Base-by-base conservation (phyloP, 768 basidiomycete genomes). In the Lactarius evosmus region DNA sequence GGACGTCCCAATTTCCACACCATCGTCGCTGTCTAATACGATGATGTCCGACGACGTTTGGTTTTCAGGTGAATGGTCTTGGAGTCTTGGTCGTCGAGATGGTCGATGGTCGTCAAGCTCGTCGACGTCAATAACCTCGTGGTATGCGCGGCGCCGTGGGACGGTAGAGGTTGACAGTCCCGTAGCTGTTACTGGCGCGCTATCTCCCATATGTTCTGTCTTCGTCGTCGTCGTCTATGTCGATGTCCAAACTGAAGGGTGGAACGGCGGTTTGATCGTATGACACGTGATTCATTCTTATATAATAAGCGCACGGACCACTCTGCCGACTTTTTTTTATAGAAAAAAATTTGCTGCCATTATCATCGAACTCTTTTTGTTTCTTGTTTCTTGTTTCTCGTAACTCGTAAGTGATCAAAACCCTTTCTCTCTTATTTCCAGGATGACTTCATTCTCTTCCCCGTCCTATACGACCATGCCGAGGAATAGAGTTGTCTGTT, bases 401-500 rank as follows among this genome's bases (percentile, higher is more conserved):
- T 58, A 34, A 36, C 19, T 46, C 1, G n/a, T 29, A 16, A 3
- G 19, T 33, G 11, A 29, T 40, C 14, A n/a, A n/a, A n/a, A n/a
- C n/a, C 3, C 22, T 22, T 58, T 30, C 33, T 30, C 32, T 30
- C 19, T 59, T 49, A 6, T 55, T 30, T 53, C 41, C 55, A 6
- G 56, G 86, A 89, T 89, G 88, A 87, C 83, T 80, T 80, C 80
- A 83, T 90, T 90, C 89, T 90, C 88, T 91, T 90, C 88, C 88
- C 88, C 88, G 88, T 87, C 88, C 77, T 90, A 90, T 72, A 87
- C 88, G 89, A 90, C 89, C 83, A 86, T 91, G 89, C 79, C 85
- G 88, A 89, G 88, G 74, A 79, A 83, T 75, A 89, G 87, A 88
- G 86, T 72, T 73, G 85, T 87, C 80, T 82, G 85, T 88, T 87